Evolutionary conservation across 257 asterid genomes (phyloP).

Genomic region (Solanum clarkiae): DNA sequence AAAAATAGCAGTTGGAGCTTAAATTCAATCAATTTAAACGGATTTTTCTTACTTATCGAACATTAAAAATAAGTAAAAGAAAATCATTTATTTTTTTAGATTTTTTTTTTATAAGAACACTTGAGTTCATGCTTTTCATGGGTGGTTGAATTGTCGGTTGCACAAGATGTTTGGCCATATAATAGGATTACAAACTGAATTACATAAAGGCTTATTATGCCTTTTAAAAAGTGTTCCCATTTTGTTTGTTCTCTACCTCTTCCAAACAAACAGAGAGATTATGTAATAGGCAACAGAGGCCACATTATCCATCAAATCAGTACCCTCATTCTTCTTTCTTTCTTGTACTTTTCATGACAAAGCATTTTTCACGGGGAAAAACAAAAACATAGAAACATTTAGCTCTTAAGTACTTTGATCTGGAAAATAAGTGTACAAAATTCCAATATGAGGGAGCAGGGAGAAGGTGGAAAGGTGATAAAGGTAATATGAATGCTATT

Average conservation of each 20-base stretch:
- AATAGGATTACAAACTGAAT: not conserved
- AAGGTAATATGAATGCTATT: not conserved
- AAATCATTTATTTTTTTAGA: not conserved
- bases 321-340: not conserved
- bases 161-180: not conserved
- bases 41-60: not conserved
- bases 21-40: not conserved
- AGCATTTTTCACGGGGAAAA: not conserved
- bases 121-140: too few species aligned
- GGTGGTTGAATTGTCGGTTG: not conserved
- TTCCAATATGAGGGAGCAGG: not conserved
- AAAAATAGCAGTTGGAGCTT: not conserved
- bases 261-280: not conserved
- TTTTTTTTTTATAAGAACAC: too few species aligned
- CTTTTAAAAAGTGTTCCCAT: not conserved
- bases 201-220: not conserved
- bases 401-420: not conserved
- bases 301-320: not conserved
- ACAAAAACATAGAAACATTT: not conserved
- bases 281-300: not conserved
- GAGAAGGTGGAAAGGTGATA: not conserved
- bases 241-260: too few species aligned
- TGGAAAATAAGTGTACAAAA: not conserved
- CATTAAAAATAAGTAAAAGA: not conserved
- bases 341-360: not conserved